Conservation (phyloP, 129 eudicot species). For the Ambrosia trifida region DNA sequence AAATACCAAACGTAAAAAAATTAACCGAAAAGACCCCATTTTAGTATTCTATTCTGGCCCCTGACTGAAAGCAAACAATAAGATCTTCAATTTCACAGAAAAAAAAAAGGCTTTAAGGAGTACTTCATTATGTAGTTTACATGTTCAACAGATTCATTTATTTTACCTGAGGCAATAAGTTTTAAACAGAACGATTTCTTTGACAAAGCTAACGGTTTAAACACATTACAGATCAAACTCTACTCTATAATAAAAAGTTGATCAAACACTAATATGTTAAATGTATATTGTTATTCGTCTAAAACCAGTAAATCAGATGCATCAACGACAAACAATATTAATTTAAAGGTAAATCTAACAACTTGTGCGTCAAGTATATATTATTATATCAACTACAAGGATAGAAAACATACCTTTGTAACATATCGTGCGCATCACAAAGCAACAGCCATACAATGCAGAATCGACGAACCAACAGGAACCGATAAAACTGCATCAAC, state of each 20-base stretch:
- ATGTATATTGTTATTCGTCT: too few relatives aligned
- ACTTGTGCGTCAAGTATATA: too few relatives aligned
- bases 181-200: neutral
- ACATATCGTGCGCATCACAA: conserved; percentile 36
- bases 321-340: too few relatives aligned
- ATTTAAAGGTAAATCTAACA: too few relatives aligned
- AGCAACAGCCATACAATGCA: conserved; percentile 73
- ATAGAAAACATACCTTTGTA: conserved; percentile 31
- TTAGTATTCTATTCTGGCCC: neutral
- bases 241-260: neutral
- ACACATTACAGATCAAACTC: neutral
- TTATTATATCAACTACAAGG: too few relatives aligned
- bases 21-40: neutral
- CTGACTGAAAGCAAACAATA: neutral
- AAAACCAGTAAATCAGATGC: too few relatives aligned
- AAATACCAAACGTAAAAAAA: neutral
- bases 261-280: conserved; percentile 2
- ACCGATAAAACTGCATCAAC: conserved; percentile 56
- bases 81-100: neutral
- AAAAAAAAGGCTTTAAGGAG: neutral
- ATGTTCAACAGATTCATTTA: neutral
- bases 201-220: neutral
- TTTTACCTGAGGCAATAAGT: neutral
- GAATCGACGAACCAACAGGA: conserved; percentile 65
- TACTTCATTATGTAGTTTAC: neutral